Percentiles rank a stretch among this genome's conserved stretches.
Evolutionary conservation across 1,284 basidiomycete genomes (phyloP).

Genomic region (Phenoliferia sp.): DNA sequence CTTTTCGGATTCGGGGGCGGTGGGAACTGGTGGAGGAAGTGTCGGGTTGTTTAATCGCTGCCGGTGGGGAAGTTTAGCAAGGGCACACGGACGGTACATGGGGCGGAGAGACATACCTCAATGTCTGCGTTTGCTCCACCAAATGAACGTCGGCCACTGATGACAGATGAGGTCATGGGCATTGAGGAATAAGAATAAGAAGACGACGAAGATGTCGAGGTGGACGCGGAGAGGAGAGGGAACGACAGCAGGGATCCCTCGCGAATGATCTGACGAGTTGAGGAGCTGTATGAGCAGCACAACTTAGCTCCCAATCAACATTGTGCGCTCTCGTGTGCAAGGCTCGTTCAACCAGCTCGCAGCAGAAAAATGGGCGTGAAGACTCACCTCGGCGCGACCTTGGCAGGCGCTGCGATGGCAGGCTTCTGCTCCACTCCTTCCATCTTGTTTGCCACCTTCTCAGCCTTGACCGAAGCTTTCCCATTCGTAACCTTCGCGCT

Average conservation of each 20-base stretch:
- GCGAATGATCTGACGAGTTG: neutral
- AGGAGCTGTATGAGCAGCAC: neutral
- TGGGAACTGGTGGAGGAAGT: neutral
- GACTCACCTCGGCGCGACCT: neutral
- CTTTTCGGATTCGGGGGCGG: neutral
- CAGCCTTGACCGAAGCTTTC: neutral
- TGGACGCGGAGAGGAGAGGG: constrained; percentile 9
- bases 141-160: constrained; percentile 23
- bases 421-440: neutral
- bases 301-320: neutral
- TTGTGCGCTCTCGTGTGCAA: neutral
- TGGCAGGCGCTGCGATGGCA: neutral
- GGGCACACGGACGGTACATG: neutral
- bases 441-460: neutral
- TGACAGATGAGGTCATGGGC: constrained; percentile 22
- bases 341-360: neutral
- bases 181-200: constrained; percentile 22
- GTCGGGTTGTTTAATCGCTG: constrained; percentile 28
- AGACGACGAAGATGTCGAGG: constrained; percentile 6
- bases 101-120: constrained; percentile 9
- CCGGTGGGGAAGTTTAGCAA: neutral
- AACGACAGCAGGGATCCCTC: constrained; percentile 1
- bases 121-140: constrained; percentile 30
- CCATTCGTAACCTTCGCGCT: neutral
- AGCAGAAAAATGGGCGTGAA: neutral